phyloP scores from a whole-genome alignment of 176 grass and related monocot species.

The Phoenix roebelenii region DNA sequence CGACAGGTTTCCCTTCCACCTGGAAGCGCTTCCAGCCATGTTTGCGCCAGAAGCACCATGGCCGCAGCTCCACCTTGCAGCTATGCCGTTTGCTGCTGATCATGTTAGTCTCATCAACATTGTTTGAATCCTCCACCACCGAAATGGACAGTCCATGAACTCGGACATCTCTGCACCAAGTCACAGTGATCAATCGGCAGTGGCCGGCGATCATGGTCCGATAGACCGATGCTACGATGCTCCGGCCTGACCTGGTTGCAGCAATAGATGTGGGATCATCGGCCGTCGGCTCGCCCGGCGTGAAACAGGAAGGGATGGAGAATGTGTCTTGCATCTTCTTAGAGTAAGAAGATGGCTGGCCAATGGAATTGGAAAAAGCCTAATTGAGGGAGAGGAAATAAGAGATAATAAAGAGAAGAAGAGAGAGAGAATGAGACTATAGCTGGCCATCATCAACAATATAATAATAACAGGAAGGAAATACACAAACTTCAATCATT shows the following conservation, averaged over 20 bases:
- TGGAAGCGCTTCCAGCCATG: constrained; percentile 43
- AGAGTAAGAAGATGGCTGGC: no score
- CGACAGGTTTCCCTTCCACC: constrained; percentile 31
- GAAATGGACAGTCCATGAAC: constrained; percentile 49
- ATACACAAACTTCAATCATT: no score
- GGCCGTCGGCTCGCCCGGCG: no score
- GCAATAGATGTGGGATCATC: not conserved
- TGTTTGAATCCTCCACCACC: not conserved
- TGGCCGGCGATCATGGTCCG: constrained; percentile 74
- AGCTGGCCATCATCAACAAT: no score
- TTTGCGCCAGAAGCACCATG: constrained; percentile 78
- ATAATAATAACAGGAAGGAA: no score
- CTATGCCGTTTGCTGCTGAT: constrained; percentile 11
- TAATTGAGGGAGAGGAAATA: no score
- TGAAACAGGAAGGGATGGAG: no score
- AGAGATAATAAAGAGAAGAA: no score
- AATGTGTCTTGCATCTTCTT: no score
- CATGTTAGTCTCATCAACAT: not conserved
- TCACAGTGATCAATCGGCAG: constrained; percentile 53
- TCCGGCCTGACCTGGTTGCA: constrained; percentile 33
- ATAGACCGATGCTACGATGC: constrained; percentile 60
- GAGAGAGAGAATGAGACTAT: no score
- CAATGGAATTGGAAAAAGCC: no score
- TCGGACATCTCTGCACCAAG: constrained; percentile 61
- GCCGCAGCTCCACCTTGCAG: constrained; percentile 57